These are phyloP conservation scores for Pelargonium fulgidum DNA, from an alignment of 441 rosid genomes.

Conservation along the genomic window DNA sequence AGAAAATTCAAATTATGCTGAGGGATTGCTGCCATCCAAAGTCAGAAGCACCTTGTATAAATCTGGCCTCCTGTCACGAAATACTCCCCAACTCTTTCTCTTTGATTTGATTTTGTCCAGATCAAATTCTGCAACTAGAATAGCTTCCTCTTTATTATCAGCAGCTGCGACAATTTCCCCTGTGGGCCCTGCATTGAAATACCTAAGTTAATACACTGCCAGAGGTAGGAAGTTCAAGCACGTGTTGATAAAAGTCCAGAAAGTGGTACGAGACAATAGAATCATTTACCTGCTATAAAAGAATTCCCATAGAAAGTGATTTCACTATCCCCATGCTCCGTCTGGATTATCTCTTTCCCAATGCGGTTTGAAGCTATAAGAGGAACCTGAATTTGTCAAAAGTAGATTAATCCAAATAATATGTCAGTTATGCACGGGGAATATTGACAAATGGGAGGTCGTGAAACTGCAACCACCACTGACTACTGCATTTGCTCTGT, in stretches of 20 bases:
- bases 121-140: conserved; percentile 72
- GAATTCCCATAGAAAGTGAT: conserved; percentile 81
- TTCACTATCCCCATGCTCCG: conserved; percentile 74
- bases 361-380: conserved; percentile 76
- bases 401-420: conserved; percentile 7
- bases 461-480: too few species aligned
- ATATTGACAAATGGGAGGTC: neutral
- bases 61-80: conserved; percentile 82
- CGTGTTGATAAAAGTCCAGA: neutral
- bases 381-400: conserved; percentile 47
- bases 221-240: neutral
- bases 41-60: conserved; percentile 81
- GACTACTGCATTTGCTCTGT: neutral
- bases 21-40: conserved; percentile 53
- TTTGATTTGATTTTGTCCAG: conserved; percentile 57
- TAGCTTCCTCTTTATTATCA: conserved; percentile 57
- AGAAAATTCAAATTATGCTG: conserved; percentile 15
- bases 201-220: neutral
- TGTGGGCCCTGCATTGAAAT: conserved; percentile 53
- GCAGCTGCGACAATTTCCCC: conserved; percentile 70
- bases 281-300: conserved; percentile 62
- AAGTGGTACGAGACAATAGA: neutral
- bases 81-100: conserved; percentile 85
- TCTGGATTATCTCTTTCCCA: conserved; percentile 68
- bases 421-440: neutral